These are phyloP conservation scores for Xeromyces bisporus DNA, from an alignment of 495 filamentous ascomycete species.

Conservation along the genomic window DNA sequence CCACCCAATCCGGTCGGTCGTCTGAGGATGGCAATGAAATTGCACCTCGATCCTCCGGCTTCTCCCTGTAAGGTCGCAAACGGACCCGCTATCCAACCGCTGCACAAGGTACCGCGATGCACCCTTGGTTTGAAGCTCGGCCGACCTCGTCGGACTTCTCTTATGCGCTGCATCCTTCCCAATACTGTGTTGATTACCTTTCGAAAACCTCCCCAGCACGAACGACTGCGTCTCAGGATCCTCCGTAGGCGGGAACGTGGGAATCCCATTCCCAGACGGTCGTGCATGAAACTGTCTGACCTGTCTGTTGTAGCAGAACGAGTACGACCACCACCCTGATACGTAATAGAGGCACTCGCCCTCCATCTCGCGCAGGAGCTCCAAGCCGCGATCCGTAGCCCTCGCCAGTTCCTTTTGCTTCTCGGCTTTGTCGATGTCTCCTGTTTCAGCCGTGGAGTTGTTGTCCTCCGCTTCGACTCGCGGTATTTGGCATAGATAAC, in stretches of 20 bases:
- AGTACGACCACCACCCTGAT: slow-evolving; percentile 93
- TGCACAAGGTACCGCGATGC: slow-evolving; percentile 85
- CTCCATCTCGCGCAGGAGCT: slow-evolving; percentile 75
- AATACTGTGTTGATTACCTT: slow-evolving; percentile 7
- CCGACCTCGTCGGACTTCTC: slow-evolving; percentile 21
- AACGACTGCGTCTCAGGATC: slow-evolving; percentile 67
- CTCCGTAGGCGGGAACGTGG: slow-evolving; percentile 52
- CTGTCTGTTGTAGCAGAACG: slow-evolving; percentile 78
- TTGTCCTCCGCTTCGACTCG: slow-evolving; percentile 33
- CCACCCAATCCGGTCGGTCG: slow-evolving; percentile 69
- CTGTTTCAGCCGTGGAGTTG: slow-evolving; percentile 38
- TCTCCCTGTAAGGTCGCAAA: slow-evolving; percentile 80
- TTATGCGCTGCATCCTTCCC: slow-evolving; percentile 16
- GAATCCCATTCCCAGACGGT: slow-evolving; percentile 44
- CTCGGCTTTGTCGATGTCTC: slow-evolving; percentile 40
- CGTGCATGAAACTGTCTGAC: slow-evolving; percentile 88
- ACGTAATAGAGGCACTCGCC: slow-evolving; percentile 81
- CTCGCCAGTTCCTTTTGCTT: slow-evolving; percentile 72
- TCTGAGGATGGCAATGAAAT: slow-evolving; percentile 82
- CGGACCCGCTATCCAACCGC: slow-evolving; percentile 65
- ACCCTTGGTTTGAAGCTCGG: slow-evolving; percentile 64
- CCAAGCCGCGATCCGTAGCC: slow-evolving; percentile 71
- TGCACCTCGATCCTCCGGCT: slow-evolving; percentile 75
- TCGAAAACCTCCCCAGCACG: slow-evolving; percentile 48
- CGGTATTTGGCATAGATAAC: slow-evolving; percentile 77